phyloP scores from a whole-genome alignment of 352 stramenopile species.

The Phytophthora parvispora region DNA sequence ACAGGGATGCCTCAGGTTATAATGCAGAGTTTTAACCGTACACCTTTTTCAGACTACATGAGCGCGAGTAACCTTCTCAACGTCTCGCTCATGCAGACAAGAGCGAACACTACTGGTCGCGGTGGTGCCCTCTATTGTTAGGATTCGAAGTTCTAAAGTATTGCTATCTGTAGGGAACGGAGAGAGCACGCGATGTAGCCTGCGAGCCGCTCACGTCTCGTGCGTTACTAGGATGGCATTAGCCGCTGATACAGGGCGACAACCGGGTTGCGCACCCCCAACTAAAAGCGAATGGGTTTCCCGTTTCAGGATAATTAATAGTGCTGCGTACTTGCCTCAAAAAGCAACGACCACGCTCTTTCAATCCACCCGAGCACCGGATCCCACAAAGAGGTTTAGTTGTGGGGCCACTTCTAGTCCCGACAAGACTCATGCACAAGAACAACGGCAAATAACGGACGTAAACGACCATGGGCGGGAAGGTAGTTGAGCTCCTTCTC shows the following conservation, averaged over 20 bases:
- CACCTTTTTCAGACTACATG: background rate
- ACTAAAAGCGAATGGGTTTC: background rate
- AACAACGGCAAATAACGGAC: slow-evolving; percentile 33
- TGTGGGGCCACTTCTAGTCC: slow-evolving; percentile 2
- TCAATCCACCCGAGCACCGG: slow-evolving; percentile 5
- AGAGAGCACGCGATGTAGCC: background rate
- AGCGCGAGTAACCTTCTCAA: too few relatives aligned
- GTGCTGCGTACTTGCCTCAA: background rate
- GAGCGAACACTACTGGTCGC: background rate
- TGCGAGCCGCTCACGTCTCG: background rate
- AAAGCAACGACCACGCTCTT: slow-evolving; percentile 3
- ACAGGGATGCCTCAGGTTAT: background rate
- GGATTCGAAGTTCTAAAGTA: slow-evolving; percentile 7
- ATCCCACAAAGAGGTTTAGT: background rate
- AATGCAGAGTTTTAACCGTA: background rate
- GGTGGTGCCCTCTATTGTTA: slow-evolving; percentile 4
- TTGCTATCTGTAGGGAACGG: background rate
- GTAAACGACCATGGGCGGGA: slow-evolving; percentile 9
- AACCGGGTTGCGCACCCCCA: background rate
- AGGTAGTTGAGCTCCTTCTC: slow-evolving; percentile 12
- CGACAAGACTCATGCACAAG: slow-evolving; percentile 4
- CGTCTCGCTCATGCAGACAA: too few relatives aligned
- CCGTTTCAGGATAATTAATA: slow-evolving; percentile 30
- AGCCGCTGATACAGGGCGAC: slow-evolving; percentile 16
- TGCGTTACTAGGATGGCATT: slow-evolving; percentile 1